Base-by-base conservation (phyloP, 306 rosid species). In the Begonia loranthoides region DNA sequence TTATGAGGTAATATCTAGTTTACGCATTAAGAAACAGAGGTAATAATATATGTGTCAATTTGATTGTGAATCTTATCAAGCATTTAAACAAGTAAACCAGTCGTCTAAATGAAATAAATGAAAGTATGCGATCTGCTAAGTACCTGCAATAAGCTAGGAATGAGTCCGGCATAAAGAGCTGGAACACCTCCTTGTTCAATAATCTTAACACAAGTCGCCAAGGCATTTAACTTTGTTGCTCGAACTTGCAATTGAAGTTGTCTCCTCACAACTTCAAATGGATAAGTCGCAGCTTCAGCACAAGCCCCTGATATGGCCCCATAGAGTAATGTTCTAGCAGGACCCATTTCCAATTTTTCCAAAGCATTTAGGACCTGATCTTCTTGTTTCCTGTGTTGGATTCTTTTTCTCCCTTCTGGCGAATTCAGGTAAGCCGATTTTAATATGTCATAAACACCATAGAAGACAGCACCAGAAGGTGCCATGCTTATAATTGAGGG, bases 401-500 rank as follows among this genome's bases (percentile, higher is more conserved):
- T 75, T 71, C 96, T 78, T 62, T 73, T 67, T 77, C 66, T 78
- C 62, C 99, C 99, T 73, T 82, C 84, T 0, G 96, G 94, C 38
- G 99, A 92, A 73, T 73, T 92, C 63, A 92, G 79, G 71, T 86
- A 92, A 5, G 84, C 59, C 16, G 92, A 66, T 58, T 92, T 92
- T 57, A 92, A 61, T 50, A 92, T 83, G 67, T 92, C 96, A 59
- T 92, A 92, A 39, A 86, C 96, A 44, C 99, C 93, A 41, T 92
- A 92, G 59, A 80, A 92, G 43, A 92, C 99, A 12, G 99, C 99
- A 16, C 99, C 92, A 6, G 96, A 80, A 34, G 99, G 99, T 41
- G 99, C 96, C 99, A 86, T 92, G 69, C 96, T 83, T 51, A 92
- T 60, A 59, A 92, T 76, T 11, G 99, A 92, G 56, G 99, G 99